Evolutionary conservation across 2,329 filamentous ascomycete species (phyloP).

Genomic region (Aspergillus sp.): DNA sequence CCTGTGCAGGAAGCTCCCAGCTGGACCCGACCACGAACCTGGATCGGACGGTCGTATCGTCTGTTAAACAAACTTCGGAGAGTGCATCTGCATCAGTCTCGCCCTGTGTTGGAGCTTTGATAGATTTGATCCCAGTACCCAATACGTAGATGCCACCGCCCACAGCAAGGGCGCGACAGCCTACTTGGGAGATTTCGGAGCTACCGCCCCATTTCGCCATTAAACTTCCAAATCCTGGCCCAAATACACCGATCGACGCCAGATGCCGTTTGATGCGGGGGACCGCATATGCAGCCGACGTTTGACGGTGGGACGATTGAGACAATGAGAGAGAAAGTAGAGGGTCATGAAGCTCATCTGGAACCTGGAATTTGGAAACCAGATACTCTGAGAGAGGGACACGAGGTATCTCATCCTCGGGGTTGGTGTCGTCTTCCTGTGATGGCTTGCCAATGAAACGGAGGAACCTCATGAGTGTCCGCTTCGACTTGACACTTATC

Average conservation of each 20-base stretch:
- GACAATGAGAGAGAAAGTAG: conserved; percentile 72
- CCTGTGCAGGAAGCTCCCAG: conserved; percentile 34
- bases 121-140: conserved; percentile 60
- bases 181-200: conserved; percentile 86
- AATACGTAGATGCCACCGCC: conserved; percentile 90
- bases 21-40: conserved; percentile 35
- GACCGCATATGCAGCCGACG: conserved; percentile 66
- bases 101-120: conserved; percentile 15
- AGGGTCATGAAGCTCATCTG: conserved; percentile 63
- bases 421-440: conserved; percentile 47
- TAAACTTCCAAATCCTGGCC: conserved; percentile 83
- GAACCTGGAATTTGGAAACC: conserved; percentile 61
- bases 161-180: conserved; percentile 84
- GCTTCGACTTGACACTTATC: conserved; percentile 77
- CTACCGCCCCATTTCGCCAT: conserved; percentile 90
- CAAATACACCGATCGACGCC: conserved; percentile 81
- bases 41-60: conserved; percentile 36
- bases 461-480: conserved; percentile 87
- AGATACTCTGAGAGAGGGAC: conserved; percentile 47
- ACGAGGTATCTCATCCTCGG: conserved; percentile 48
- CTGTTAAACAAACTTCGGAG: conserved; percentile 31
- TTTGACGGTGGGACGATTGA: conserved; percentile 53
- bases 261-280: conserved; percentile 74
- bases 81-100: conserved; percentile 15
- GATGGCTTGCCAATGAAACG: conserved; percentile 68